Conservation (phyloP, 257 asterid genomes). For the Rehmannia glutinosa region DNA sequence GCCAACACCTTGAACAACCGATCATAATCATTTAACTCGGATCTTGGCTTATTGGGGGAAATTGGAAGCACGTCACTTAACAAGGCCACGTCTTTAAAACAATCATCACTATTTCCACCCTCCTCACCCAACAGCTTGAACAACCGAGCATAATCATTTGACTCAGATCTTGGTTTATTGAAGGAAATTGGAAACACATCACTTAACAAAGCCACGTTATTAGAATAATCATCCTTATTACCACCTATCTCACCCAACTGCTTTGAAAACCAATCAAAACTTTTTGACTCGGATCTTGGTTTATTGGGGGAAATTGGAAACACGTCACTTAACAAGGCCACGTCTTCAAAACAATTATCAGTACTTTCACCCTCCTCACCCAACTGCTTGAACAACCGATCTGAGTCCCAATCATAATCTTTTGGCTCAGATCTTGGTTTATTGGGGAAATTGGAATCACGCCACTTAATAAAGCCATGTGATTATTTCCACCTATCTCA, state of each 20-base stretch:
- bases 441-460: too few species aligned
- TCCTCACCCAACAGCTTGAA: neutral
- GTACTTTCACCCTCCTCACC: neutral
- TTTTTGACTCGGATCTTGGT: too few species aligned
- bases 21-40: constrained; percentile 20
- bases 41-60: too few species aligned
- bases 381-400: too few species aligned
- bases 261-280: neutral
- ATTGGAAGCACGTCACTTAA: too few species aligned
- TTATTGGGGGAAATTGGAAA: too few species aligned
- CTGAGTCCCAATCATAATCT: neutral
- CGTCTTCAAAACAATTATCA: neutral
- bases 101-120: too few species aligned
- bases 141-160: neutral
- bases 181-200: too few species aligned
- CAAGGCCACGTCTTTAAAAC: too few species aligned
- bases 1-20: constrained; percentile 59
- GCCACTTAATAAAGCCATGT: neutral
- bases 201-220: neutral
- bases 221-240: neutral
- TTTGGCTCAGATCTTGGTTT: too few species aligned
- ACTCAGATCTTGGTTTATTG: too few species aligned
- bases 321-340: neutral
- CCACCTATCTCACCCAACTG: neutral
- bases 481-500: too few species aligned